Conservation (phyloP, 2,329 filamentous ascomycete genomes). For the Erysiphe pulchra region DNA sequence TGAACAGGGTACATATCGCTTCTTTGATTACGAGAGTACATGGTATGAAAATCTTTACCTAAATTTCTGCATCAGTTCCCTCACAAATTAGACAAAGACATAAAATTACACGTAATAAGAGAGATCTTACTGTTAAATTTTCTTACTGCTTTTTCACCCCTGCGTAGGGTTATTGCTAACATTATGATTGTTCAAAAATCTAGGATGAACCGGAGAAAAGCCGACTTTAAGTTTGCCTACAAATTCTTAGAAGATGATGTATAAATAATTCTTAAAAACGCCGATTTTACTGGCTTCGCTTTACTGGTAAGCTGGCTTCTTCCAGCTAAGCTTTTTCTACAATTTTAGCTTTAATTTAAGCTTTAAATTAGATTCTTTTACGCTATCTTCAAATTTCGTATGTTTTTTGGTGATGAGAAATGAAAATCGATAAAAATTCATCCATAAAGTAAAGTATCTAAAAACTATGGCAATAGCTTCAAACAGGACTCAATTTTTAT, state of each 20-base stretch:
- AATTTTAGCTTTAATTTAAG: too few species aligned
- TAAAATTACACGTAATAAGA: too few species aligned
- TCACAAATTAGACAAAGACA: neutral
- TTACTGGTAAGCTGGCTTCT: too few species aligned
- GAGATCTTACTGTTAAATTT: neutral
- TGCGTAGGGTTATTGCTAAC: conserved; percentile 1
- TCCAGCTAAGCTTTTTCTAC: too few species aligned
- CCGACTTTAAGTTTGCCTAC: conserved; percentile 95
- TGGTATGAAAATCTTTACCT: conserved; percentile 24
- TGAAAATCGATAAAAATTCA: too few species aligned
- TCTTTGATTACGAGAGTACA: conserved; percentile 98
- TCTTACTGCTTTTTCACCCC: conserved; percentile 1
- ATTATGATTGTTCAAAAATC: neutral
- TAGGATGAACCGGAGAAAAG: conserved; percentile 97
- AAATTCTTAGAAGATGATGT: conserved; percentile 94
- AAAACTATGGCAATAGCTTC: too few species aligned
- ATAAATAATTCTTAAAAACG: conserved; percentile 16
- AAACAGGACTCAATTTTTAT: too few species aligned
- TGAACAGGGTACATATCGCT: conserved; percentile 94
- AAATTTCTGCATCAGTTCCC: neutral
- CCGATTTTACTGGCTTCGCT: too few species aligned
- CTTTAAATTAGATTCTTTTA: too few species aligned
- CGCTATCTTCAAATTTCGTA: too few species aligned
- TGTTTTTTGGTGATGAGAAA: too few species aligned
- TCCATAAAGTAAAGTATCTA: too few species aligned